Evolutionary conservation across 169 alveolate species (phyloP).

Genomic region (Theileria equi): DNA sequence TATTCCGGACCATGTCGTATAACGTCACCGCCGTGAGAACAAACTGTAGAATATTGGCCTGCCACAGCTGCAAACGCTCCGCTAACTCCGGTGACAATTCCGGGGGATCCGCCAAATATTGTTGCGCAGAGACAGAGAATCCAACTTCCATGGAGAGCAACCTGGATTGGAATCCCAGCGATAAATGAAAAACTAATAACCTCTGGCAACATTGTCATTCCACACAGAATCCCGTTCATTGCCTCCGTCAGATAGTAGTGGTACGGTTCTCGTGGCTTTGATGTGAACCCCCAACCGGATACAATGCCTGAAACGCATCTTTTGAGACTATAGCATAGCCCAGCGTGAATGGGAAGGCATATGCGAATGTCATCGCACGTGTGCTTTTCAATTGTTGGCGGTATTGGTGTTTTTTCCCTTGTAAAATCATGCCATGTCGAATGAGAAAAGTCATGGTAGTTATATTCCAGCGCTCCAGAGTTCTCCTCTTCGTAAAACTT

Average conservation of each 20-base stretch:
- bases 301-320: conserved; percentile 29
- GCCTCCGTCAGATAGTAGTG: conserved; percentile 70
- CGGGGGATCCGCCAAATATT: conserved; percentile 78
- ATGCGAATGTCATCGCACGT: conserved; percentile 55
- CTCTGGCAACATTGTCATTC: conserved; percentile 80
- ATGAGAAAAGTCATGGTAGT: conserved; percentile 61
- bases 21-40: conserved; percentile 16
- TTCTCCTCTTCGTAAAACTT: conserved; percentile 41
- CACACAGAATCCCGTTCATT: conserved; percentile 71
- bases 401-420: conserved; percentile 39
- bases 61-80: conserved; percentile 77
- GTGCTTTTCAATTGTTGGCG: conserved; percentile 35
- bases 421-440: conserved; percentile 66
- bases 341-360: conserved; percentile 47
- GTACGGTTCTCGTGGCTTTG: conserved; percentile 37
- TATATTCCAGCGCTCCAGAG: conserved; percentile 39
- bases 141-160: conserved; percentile 79
- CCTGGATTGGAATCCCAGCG: conserved; percentile 76
- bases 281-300: conserved; percentile 54
- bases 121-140: conserved; percentile 73
- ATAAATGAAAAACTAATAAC: conserved; percentile 75
- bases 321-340: conserved; percentile 35
- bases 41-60: conserved; percentile 50
- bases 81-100: conserved; percentile 74
- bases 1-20: neutral